Evolutionary conservation across 139 green algal genomes (phyloP).

Genomic region (Pseudopediastrum boryanum): DNA sequence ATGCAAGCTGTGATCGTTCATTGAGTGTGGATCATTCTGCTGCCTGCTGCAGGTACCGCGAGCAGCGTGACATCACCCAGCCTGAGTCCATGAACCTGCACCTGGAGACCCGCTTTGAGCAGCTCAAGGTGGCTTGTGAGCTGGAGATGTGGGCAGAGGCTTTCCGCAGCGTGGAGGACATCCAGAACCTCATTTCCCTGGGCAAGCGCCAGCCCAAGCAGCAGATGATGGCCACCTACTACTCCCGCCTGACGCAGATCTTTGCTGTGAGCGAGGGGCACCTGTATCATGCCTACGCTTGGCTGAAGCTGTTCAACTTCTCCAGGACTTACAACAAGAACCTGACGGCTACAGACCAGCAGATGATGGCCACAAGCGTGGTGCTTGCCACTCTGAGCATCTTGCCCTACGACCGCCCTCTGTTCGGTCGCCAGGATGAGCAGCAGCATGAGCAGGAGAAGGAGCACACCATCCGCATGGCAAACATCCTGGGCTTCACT

Average conservation of each 20-base stretch:
- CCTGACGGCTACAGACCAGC: slow-evolving; percentile 72
- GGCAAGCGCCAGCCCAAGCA: slow-evolving; percentile 90
- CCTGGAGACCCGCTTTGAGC: slow-evolving; percentile 97
- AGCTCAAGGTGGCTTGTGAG: slow-evolving; percentile 92
- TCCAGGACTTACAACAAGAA: slow-evolving; percentile 85
- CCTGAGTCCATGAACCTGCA: slow-evolving; percentile 92
- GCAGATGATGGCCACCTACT: slow-evolving; percentile 96
- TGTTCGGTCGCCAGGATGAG: slow-evolving; percentile 48
- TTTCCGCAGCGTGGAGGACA: slow-evolving; percentile 98
- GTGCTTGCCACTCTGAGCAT: slow-evolving; percentile 92
- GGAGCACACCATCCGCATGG: slow-evolving; percentile 91
- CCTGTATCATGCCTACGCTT: slow-evolving; percentile 96
- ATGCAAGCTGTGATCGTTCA: no score
- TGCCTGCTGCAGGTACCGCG: slow-evolving; percentile 61
- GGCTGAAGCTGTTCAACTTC: slow-evolving; percentile 95
- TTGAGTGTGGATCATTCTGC: no score
- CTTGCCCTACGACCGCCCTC: slow-evolving; percentile 83
- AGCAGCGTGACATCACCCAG: slow-evolving; percentile 90
- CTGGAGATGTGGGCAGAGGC: slow-evolving; percentile 99
- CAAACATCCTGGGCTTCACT: slow-evolving; percentile 91
- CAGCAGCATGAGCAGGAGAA: slow-evolving; percentile 74
- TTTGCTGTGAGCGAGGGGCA: slow-evolving; percentile 82
- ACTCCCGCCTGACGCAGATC: slow-evolving; percentile 91
- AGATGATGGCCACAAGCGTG: slow-evolving; percentile 86
- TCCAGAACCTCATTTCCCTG: slow-evolving; percentile 90